Conservation (phyloP, 345 rosid genomes). For the Hypericum perforatum region DNA sequence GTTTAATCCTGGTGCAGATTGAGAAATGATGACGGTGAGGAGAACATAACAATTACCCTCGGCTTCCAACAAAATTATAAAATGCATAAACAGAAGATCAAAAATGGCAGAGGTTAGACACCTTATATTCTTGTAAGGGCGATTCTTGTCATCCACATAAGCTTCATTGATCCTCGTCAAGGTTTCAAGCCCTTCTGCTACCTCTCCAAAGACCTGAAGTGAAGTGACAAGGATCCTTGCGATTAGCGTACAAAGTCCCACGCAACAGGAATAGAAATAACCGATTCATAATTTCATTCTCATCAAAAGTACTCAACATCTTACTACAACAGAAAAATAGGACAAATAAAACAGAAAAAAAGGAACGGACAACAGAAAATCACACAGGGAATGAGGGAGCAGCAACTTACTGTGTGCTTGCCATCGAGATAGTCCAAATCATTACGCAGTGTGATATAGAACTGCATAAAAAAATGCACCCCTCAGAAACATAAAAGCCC, state of each 20-base stretch:
- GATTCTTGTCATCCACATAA: slow-evolving; percentile 67
- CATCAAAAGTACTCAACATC: background rate
- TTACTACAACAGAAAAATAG: background rate
- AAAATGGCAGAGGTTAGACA: slow-evolving; percentile 9
- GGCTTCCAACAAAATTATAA: background rate
- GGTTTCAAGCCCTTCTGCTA: slow-evolving; percentile 86
- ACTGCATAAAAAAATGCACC: slow-evolving; percentile 34
- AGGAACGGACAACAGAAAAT: too few relatives aligned
- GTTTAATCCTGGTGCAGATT: slow-evolving; percentile 54
- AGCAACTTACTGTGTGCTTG: slow-evolving; percentile 89
- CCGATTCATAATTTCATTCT: background rate
- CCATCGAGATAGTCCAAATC: slow-evolving; percentile 93
- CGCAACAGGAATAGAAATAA: background rate
- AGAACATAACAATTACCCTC: background rate
- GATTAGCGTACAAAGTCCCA: background rate
- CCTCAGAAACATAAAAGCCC: background rate
- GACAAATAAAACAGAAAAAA: background rate
- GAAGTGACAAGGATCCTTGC: slow-evolving; percentile 5
- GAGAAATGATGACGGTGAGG: background rate
- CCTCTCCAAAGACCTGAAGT: slow-evolving; percentile 86
- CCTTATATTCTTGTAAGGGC: slow-evolving; percentile 78
- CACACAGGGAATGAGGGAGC: too few relatives aligned
- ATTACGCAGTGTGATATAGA: slow-evolving; percentile 79
- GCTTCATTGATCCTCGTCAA: slow-evolving; percentile 83
- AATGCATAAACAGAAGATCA: background rate